These are phyloP conservation scores for Xylariaceae sp. DNA, from an alignment of 2,329 filamentous ascomycete species.

Conservation along the genomic window DNA sequence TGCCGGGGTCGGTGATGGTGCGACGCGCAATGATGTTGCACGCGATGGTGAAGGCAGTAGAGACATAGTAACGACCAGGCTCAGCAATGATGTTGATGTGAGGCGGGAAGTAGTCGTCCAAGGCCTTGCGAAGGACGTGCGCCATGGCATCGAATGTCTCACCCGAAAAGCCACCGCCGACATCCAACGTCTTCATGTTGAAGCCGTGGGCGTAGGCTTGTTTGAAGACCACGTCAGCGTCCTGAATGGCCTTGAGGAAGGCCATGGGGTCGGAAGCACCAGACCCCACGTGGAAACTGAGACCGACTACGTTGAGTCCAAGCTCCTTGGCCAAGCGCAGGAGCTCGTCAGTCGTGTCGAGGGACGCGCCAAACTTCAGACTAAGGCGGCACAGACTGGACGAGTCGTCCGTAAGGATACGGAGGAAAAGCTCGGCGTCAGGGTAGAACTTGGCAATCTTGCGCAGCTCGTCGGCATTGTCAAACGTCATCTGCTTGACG, in stretches of 20 bases:
- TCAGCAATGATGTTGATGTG: conserved; percentile 84
- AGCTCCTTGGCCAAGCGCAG: conserved; percentile 75
- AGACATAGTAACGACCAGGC: conserved; percentile 93
- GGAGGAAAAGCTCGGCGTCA: conserved; percentile 82
- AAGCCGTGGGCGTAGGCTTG: conserved; percentile 73
- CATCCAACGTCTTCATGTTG: conserved; percentile 79
- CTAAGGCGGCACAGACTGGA: conserved; percentile 90
- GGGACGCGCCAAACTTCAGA: conserved; percentile 91
- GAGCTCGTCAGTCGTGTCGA: conserved; percentile 74
- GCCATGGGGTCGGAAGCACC: conserved; percentile 90
- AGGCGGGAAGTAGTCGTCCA: conserved; percentile 84
- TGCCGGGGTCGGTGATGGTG: conserved; percentile 67
- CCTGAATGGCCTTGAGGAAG: conserved; percentile 84
- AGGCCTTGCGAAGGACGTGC: conserved; percentile 66
- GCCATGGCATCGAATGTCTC: conserved; percentile 93
- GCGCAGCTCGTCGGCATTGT: conserved; percentile 95
- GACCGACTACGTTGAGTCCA: conserved; percentile 84
- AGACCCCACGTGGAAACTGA: conserved; percentile 97
- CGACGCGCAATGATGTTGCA: conserved; percentile 95
- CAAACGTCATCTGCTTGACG: conserved; percentile 98
- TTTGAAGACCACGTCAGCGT: conserved; percentile 85
- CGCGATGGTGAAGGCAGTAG: conserved; percentile 86
- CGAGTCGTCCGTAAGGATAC: conserved; percentile 94
- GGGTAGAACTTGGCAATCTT: conserved; percentile 94
- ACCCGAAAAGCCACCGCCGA: conserved; percentile 86